A percentile compares a stretch with the other conserved stretches of the same genome.
Evolutionary conservation across 2,329 filamentous ascomycete genomes (phyloP).

Genomic region (Ophiostoma sp.): DNA sequence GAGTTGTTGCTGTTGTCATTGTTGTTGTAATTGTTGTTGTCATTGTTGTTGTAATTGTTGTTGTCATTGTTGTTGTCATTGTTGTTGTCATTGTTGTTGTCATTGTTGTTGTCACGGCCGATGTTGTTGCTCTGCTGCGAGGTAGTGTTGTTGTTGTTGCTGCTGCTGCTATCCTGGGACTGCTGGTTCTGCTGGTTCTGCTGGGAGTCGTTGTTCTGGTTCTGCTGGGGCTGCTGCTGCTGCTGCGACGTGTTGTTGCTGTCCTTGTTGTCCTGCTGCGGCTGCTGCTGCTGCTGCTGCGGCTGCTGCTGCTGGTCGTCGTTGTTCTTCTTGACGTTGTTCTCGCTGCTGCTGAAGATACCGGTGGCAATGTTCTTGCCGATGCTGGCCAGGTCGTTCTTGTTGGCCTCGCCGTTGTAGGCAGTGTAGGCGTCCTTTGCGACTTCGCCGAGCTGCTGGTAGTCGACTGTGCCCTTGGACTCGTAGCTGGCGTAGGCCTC

Average conservation of each 20-base stretch:
- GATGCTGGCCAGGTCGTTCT: slow-evolving; percentile 22
- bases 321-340: slow-evolving; percentile 7
- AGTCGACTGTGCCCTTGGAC: slow-evolving; percentile 34
- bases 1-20: not conserved
- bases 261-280: slow-evolving; percentile 10
- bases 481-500: slow-evolving; percentile 26
- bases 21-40: slow-evolving; percentile 12
- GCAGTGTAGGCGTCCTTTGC: slow-evolving; percentile 34
- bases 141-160: not conserved
- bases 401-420: slow-evolving; percentile 24
- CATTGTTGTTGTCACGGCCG: slow-evolving; percentile 12
- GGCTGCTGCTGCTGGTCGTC: slow-evolving; percentile 11
- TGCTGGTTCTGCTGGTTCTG: slow-evolving; percentile 12
- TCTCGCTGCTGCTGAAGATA: slow-evolving; percentile 16
- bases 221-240: too few relatives aligned
- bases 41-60: slow-evolving; percentile 8
- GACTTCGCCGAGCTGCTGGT: slow-evolving; percentile 31
- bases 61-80: not conserved
- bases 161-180: slow-evolving; percentile 10
- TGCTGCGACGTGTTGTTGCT: not conserved
- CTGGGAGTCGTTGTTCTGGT: slow-evolving; percentile 11
- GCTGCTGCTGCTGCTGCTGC: slow-evolving; percentile 1
- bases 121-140: not conserved
- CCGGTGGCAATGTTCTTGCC: slow-evolving; percentile 23
- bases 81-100: slow-evolving; percentile 8